A percentile compares a stretch with the other conserved stretches of the same genome.
phyloP scores from a whole-genome alignment of 495 filamentous ascomycete genomes.

The Aspergillus egyptiacus region DNA sequence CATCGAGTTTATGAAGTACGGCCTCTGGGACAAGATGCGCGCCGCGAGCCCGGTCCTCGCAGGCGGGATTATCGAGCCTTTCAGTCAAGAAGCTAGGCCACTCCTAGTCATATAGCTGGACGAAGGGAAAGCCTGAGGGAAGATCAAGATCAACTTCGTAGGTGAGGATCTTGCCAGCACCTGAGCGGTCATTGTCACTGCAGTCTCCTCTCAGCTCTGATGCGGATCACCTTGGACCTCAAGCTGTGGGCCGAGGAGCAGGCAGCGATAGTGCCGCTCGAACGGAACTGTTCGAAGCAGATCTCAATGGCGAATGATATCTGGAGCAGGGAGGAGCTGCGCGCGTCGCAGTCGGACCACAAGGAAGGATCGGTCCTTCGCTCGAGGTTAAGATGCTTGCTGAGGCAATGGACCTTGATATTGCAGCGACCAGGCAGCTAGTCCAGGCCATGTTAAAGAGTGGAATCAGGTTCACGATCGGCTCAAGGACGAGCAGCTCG shows the following conservation, averaged over 20 bases:
- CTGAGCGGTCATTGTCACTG: not conserved
- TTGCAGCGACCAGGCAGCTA: not conserved
- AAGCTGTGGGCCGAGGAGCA: constrained; percentile 18
- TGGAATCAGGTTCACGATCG: constrained; percentile 4
- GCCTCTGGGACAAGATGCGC: constrained; percentile 36
- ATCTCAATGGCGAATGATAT: constrained; percentile 40
- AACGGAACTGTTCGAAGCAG: constrained; percentile 29
- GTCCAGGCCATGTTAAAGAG: not conserved
- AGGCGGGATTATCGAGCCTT: constrained; percentile 28
- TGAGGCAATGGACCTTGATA: not conserved
- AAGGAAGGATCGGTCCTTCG: constrained; percentile 28
- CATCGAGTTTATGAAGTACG: constrained; percentile 32
- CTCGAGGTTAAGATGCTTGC: constrained; percentile 5
- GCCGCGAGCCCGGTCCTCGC: constrained; percentile 24
- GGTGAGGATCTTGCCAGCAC: too few relatives aligned
- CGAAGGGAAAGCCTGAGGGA: constrained; percentile 29
- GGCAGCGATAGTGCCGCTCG: constrained; percentile 13
- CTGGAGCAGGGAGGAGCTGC: constrained; percentile 32
- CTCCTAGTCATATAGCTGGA: constrained; percentile 31
- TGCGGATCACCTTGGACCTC: constrained; percentile 36
- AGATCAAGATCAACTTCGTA: not conserved
- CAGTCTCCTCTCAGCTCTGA: constrained; percentile 30
- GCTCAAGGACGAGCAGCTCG: constrained; percentile 11
- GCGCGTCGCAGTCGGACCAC: constrained; percentile 13
- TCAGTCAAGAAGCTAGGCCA: constrained; percentile 17